phyloP scores from a whole-genome alignment of 805 yeast species.

The Cyberlindnera subsufficiens region DNA sequence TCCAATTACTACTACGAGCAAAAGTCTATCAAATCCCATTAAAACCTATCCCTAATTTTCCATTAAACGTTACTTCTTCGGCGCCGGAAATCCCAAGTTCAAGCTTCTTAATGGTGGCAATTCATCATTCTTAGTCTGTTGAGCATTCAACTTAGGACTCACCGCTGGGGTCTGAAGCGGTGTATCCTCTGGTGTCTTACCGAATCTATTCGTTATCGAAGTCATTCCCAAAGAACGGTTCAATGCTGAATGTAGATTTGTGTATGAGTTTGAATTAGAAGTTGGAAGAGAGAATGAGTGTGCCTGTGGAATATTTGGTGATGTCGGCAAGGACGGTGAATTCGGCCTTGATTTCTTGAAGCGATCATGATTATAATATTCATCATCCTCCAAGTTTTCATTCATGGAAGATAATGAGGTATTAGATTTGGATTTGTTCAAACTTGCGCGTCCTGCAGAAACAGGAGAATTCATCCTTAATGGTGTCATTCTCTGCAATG shows the following conservation, averaged over 20 bases:
- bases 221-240: constrained; percentile 19
- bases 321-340: constrained; percentile 25
- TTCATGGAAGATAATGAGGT: constrained; percentile 23
- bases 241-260: constrained; percentile 20
- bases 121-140: constrained; percentile 11
- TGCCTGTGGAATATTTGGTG: constrained; percentile 10
- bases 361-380: constrained; percentile 25
- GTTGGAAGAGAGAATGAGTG: constrained; percentile 12
- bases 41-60: no score
- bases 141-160: constrained; percentile 19
- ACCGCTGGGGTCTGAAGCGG: constrained; percentile 23
- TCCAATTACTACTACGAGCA: no score
- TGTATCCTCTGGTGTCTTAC: constrained; percentile 25
- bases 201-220: constrained; percentile 13
- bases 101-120: constrained; percentile 24
- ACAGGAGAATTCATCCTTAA: constrained; percentile 28
- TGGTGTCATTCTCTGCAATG: constrained; percentile 63
- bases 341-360: constrained; percentile 34
- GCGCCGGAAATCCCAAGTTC: constrained; percentile 20
- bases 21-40: no score
- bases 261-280: constrained; percentile 18
- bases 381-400: constrained; percentile 37
- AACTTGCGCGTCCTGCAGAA: constrained; percentile 15
- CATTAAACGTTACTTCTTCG: no score
- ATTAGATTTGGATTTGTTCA: constrained; percentile 21